Conservation (phyloP, 2,329 filamentous ascomycete genomes). For the Talaromyces piceae region DNA sequence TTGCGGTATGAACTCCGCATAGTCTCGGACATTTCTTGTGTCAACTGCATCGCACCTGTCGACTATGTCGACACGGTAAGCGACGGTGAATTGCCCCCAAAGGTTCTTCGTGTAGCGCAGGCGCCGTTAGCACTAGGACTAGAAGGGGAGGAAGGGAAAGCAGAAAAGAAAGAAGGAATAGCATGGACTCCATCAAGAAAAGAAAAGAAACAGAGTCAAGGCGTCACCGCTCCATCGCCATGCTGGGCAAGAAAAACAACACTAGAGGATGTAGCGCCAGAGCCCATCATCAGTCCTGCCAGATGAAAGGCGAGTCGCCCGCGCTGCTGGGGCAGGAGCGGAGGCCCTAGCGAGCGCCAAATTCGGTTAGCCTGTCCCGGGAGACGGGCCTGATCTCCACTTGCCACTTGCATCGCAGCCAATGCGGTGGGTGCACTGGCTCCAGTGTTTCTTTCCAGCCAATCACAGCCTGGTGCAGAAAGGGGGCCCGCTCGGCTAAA, state of each 20-base stretch:
- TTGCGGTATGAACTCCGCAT: not conserved
- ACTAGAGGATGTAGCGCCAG: not conserved
- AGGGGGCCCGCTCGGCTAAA: not conserved
- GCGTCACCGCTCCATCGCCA: not conserved
- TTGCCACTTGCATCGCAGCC: not conserved
- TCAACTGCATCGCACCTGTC: not conserved
- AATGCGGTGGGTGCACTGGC: not conserved
- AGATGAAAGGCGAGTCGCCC: not conserved
- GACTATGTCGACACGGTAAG: not conserved
- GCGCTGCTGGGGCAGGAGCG: not conserved
- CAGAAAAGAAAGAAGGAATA: not conserved
- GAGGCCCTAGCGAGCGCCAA: not conserved
- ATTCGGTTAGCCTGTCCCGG: conserved; percentile 4
- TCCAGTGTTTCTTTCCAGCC: not conserved
- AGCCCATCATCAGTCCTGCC: not conserved
- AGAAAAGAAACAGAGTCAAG: too few species aligned
- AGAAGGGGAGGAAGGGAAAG: too few species aligned
- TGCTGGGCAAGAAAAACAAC: too few species aligned
- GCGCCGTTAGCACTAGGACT: too few species aligned
- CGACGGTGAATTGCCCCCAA: not conserved
- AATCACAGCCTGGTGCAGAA: fast-evolving
- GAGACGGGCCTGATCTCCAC: conserved; percentile 4
- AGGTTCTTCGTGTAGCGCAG: not conserved
- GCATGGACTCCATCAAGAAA: not conserved
- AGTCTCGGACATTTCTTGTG: not conserved